phyloP scores from a whole-genome alignment of 192 early-diverging fungal genomes.

The Podila epigama region DNA sequence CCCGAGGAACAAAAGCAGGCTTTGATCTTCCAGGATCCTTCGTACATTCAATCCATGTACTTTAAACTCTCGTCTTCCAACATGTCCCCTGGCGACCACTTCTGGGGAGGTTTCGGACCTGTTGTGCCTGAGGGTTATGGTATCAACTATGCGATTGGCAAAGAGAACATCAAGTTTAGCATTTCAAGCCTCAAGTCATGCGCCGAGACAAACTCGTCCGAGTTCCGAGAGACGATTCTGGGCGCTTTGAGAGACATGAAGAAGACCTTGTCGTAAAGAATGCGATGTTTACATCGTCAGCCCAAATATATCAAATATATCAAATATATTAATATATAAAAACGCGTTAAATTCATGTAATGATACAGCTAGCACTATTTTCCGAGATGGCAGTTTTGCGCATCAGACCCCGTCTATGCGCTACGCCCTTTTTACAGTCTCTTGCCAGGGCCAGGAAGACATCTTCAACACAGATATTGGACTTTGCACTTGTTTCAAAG shows the following conservation, averaged over 20 bases:
- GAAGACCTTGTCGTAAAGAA: conserved; percentile 28
- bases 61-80: conserved; percentile 87
- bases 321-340: too few relatives aligned
- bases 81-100: conserved; percentile 72
- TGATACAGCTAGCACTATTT: too few relatives aligned
- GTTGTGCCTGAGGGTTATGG: conserved; percentile 89
- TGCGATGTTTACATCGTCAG: too few relatives aligned
- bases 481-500: background rate
- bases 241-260: conserved; percentile 69
- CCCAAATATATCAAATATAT: too few relatives aligned
- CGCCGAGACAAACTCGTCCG: conserved; percentile 52
- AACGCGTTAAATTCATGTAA: too few relatives aligned
- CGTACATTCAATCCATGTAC: conserved; percentile 78
- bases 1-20: conserved; percentile 68
- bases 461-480: background rate
- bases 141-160: conserved; percentile 80
- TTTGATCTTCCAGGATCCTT: conserved; percentile 82
- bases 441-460: background rate
- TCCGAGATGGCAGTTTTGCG: too few relatives aligned
- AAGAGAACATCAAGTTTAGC: conserved; percentile 74
- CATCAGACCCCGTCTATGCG: too few relatives aligned
- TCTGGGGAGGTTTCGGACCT: conserved; percentile 87
- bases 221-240: conserved; percentile 70
- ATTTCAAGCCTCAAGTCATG: conserved; percentile 63
- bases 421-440: background rate